phyloP scores from a whole-genome alignment of 768 basidiomycete genomes.

The Amanita pallidorosea region DNA sequence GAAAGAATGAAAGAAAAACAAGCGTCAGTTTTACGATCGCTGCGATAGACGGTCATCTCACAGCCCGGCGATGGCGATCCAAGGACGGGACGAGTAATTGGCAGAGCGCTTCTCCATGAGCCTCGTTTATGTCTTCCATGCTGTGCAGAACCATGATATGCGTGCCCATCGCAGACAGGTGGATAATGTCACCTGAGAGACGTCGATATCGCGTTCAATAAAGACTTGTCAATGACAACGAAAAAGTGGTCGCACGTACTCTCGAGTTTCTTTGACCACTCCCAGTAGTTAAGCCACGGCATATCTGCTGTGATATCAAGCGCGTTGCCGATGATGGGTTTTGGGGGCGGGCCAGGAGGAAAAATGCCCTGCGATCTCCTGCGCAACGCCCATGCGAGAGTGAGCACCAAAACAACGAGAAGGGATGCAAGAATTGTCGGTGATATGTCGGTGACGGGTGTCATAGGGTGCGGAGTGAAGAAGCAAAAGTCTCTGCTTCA shows the following conservation, averaged over 20 bases:
- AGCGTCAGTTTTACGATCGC: not conserved
- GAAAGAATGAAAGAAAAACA: not conserved
- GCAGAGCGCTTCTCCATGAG: not conserved
- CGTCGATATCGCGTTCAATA: no score
- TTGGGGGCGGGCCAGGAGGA: not conserved
- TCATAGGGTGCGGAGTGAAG: no score
- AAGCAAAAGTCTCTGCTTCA: no score
- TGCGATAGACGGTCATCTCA: not conserved
- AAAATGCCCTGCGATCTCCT: not conserved
- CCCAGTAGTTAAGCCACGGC: not conserved
- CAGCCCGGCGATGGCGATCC: not conserved
- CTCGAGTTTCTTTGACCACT: no score
- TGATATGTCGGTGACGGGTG: no score
- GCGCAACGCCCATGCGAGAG: not conserved
- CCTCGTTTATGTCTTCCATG: not conserved
- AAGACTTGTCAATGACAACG: no score
- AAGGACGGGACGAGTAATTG: not conserved
- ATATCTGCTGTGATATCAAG: not conserved
- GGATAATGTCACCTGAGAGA: constrained; percentile 1
- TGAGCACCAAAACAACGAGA: not conserved
- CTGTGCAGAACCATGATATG: not conserved
- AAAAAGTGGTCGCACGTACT: no score
- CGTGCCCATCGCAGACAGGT: not conserved
- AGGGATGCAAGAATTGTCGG: not conserved
- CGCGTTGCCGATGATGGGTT: no score